Percentiles rank a stretch among this genome's conserved stretches.
Evolutionary conservation across 306 rosid species (phyloP).

Genomic region (Quercus berberidifolia): DNA sequence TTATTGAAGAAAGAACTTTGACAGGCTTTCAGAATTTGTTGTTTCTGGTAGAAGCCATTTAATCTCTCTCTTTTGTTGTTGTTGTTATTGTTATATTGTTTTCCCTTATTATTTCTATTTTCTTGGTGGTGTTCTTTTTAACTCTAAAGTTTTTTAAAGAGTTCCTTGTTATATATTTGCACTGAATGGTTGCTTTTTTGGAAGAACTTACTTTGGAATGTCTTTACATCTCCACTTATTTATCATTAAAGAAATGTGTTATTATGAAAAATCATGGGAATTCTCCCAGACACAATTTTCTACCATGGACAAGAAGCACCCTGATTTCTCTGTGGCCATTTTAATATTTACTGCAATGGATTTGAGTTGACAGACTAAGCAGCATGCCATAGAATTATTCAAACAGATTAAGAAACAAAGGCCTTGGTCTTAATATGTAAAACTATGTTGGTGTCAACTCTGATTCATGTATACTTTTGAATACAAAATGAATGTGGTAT

Average conservation of each 20-base stretch:
- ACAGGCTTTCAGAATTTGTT: no score
- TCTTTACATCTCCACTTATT: neutral
- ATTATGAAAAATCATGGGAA: neutral
- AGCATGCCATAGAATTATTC: neutral
- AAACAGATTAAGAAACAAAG: neutral
- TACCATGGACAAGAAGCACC: no score
- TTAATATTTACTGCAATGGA: no score
- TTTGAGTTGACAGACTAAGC: no score
- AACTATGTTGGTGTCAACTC: no score
- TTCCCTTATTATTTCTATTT: neutral
- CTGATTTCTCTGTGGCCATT: no score
- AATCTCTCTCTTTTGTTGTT: neutral
- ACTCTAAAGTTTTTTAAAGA: neutral
- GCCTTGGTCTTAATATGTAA: no score
- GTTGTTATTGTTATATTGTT: neutral
- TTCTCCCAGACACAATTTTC: neutral
- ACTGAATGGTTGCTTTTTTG: neutral
- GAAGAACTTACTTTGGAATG: neutral
- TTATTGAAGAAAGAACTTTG: no score
- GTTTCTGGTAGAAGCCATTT: no score
- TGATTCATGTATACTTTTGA: no score
- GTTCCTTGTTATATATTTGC: neutral
- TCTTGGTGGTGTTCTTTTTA: neutral
- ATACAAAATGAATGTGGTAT: no score
- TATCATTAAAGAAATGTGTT: neutral